Percentiles rank a stretch among this genome's conserved stretches.
Evolutionary conservation across 2,329 filamentous ascomycete genomes (phyloP).

Genomic region (Stagonosporopsis tanaceti): DNA sequence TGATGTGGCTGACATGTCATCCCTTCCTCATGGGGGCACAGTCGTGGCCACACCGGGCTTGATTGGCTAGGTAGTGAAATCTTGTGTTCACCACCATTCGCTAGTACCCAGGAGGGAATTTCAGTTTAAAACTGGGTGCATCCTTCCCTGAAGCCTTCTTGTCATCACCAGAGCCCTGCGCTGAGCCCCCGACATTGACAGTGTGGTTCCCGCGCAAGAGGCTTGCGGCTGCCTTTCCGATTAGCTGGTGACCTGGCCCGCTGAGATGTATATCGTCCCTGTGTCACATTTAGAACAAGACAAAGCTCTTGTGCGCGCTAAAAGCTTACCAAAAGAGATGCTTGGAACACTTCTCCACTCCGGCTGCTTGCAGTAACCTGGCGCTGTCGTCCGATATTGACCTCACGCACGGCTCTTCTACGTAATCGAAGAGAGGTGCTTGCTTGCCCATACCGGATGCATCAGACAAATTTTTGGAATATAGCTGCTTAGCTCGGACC

Average conservation of each 20-base stretch:
- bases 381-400: conserved; percentile 21
- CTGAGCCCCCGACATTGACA: conserved; percentile 34
- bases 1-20: conserved; percentile 29
- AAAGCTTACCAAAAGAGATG: conserved; percentile 48
- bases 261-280: conserved; percentile 49
- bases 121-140: conserved; percentile 35
- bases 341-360: conserved; percentile 39
- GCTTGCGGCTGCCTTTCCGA: conserved; percentile 46
- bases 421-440: conserved; percentile 43
- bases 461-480: conserved; percentile 43
- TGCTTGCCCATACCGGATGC: conserved; percentile 43
- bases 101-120: conserved; percentile 47
- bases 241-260: conserved; percentile 45
- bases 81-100: conserved; percentile 23
- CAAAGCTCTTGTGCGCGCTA: conserved; percentile 40
- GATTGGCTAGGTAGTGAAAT: conserved; percentile 11
- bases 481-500: conserved; percentile 44
- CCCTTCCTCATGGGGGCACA: conserved; percentile 17
- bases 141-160: conserved; percentile 25
- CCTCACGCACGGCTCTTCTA: conserved; percentile 45
- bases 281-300: conserved; percentile 38
- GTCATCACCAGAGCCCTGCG: conserved; percentile 11
- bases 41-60: neutral
- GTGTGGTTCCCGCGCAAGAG: conserved; percentile 43
- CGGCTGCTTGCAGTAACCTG: conserved; percentile 38